phyloP scores from a whole-genome alignment of 345 rosid genomes.

The Arabidopsis thaliana region DNA sequence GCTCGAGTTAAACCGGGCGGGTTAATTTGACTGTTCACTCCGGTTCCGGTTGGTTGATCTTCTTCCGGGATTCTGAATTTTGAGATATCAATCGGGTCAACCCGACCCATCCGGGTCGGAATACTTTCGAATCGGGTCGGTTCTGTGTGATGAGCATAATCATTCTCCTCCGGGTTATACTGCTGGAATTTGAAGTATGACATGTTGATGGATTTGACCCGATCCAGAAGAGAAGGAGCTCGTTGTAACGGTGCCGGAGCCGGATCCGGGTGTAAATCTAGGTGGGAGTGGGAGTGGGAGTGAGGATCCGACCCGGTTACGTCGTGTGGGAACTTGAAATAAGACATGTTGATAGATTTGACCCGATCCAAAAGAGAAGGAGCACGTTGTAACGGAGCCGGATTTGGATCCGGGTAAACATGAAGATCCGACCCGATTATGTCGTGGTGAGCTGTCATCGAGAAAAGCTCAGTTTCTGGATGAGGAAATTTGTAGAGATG shows the following conservation, averaged over 20 bases:
- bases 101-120: conserved; percentile 31
- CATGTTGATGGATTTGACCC: conserved; percentile 67
- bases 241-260: conserved; percentile 37
- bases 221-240: conserved; percentile 62
- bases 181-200: conserved; percentile 38
- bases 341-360: conserved; percentile 60
- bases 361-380: conserved; percentile 72
- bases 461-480: conserved; percentile 24
- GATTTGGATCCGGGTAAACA: conserved; percentile 37
- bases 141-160: conserved; percentile 12
- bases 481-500: conserved; percentile 47
- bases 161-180: conserved; percentile 37
- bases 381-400: conserved; percentile 47
- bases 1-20: conserved; percentile 48
- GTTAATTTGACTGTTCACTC: conserved; percentile 12
- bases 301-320: conserved; percentile 33
- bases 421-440: conserved; percentile 45
- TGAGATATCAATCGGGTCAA: conserved; percentile 41
- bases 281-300: conserved; percentile 16
- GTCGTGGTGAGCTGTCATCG: conserved; percentile 22
- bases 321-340: conserved; percentile 36
- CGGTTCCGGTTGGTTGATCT: conserved; percentile 23
- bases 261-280: conserved; percentile 21
- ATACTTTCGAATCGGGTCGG: conserved; percentile 27
- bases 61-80: conserved; percentile 36